phyloP scores from a whole-genome alignment of 2,329 filamentous ascomycete genomes.

The Epichloe coenophiala region DNA sequence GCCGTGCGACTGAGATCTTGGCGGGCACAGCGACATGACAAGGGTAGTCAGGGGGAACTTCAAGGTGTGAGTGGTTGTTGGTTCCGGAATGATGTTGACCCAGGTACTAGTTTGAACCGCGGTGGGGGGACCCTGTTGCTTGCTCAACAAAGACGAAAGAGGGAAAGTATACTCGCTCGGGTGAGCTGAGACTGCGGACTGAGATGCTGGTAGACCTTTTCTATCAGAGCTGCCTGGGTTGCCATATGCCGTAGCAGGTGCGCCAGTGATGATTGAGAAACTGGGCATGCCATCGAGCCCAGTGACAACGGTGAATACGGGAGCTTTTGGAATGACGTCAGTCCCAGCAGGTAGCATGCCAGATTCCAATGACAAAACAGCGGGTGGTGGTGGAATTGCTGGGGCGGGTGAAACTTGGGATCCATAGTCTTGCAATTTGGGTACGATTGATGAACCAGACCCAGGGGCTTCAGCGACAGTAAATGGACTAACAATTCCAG shows the following conservation, averaged over 20 bases:
- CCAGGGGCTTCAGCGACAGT: conserved; percentile 6
- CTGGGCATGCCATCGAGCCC: conserved; percentile 11
- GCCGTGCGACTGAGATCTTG: conserved; percentile 8
- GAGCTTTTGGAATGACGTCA: conserved; percentile 12
- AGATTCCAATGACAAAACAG: conserved; percentile 11
- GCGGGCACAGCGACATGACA: conserved; percentile 17
- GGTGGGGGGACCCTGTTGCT: conserved; percentile 4
- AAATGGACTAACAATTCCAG: conserved; percentile 6
- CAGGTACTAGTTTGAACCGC: conserved; percentile 23
- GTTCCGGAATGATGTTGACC: conserved; percentile 24
- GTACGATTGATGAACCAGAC: conserved; percentile 8
- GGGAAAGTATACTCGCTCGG: conserved; percentile 12
- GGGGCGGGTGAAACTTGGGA: conserved; percentile 1
- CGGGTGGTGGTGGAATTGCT: conserved; percentile 5
- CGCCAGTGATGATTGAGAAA: conserved; percentile 8
- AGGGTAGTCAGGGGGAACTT: conserved; percentile 25
- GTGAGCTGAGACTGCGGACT: conserved; percentile 3
- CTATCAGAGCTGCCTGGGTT: conserved; percentile 6
- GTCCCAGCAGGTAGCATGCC: conserved; percentile 9
- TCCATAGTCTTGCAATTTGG: conserved; percentile 15
- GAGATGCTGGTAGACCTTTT: conserved; percentile 8
- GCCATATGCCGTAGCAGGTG: conserved; percentile 9
- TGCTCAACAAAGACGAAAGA: conserved; percentile 11
- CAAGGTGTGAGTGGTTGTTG: conserved; percentile 27
- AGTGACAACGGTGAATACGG: conserved; percentile 13